These are phyloP conservation scores for Rhizopogon parksii DNA, from an alignment of 1,284 basidiomycete species.

Conservation along the genomic window DNA sequence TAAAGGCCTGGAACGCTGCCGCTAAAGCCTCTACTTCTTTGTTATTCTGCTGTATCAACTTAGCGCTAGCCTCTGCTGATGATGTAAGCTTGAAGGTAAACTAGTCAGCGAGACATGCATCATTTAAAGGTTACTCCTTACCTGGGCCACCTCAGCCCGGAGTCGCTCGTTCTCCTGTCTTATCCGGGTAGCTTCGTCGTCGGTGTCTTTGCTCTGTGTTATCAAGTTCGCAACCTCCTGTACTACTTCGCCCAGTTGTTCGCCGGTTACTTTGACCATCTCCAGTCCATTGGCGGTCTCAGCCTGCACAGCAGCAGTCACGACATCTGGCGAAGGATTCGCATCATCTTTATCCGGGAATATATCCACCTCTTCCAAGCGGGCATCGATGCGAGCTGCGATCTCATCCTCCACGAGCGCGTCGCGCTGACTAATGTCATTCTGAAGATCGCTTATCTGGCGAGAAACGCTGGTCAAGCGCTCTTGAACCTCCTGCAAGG, in stretches of 20 bases:
- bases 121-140: slow-evolving; percentile 15
- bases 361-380: slow-evolving; percentile 28
- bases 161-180: slow-evolving; percentile 28
- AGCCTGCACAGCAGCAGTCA: slow-evolving; percentile 18
- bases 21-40: slow-evolving; percentile 35
- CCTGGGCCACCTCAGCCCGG: slow-evolving; percentile 22
- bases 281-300: slow-evolving; percentile 16
- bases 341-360: slow-evolving; percentile 11
- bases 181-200: slow-evolving; percentile 23
- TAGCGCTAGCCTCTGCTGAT: slow-evolving; percentile 11
- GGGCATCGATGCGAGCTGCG: slow-evolving; percentile 31
- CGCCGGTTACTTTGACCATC: slow-evolving; percentile 22
- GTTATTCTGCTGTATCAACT: slow-evolving; percentile 19
- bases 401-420: slow-evolving; percentile 32
- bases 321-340: slow-evolving; percentile 15
- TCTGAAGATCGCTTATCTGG: slow-evolving; percentile 35
- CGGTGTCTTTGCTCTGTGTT: slow-evolving; percentile 22
- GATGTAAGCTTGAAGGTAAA: slow-evolving; percentile 11
- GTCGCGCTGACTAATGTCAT: slow-evolving; percentile 37
- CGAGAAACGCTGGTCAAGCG: slow-evolving; percentile 33
- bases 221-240: slow-evolving; percentile 34
- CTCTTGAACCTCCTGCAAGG: slow-evolving; percentile 34
- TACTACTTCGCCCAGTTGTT: slow-evolving; percentile 35
- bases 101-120: slow-evolving; percentile 10
- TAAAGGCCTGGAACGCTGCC: slow-evolving; percentile 34